Percentiles rank a stretch among this genome's conserved stretches.
phyloP scores from a whole-genome alignment of 495 filamentous ascomycete genomes.

The Barbatosphaeria neglecta region DNA sequence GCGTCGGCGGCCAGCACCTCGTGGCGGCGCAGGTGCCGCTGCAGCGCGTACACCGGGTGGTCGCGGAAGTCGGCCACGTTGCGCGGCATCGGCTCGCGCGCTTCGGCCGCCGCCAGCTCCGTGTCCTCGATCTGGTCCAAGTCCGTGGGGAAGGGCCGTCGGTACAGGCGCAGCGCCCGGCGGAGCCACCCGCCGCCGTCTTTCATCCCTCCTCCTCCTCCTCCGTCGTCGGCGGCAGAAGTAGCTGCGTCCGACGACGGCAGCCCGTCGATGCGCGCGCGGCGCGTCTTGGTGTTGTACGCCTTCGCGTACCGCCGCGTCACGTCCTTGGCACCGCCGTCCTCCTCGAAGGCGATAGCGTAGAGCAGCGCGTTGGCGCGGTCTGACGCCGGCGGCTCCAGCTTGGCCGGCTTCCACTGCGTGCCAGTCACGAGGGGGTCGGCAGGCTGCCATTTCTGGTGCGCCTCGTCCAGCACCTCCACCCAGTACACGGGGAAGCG shows the following conservation, averaged over 20 bases:
- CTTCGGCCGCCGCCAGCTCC: conserved; percentile 58
- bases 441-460: conserved; percentile 82
- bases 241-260: not conserved
- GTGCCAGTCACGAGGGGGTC: conserved; percentile 75
- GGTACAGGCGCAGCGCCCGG: conserved; percentile 47
- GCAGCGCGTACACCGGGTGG: conserved; percentile 81
- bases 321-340: conserved; percentile 65
- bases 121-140: conserved; percentile 72
- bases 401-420: conserved; percentile 52
- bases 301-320: conserved; percentile 68
- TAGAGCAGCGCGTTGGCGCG: conserved; percentile 64
- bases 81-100: conserved; percentile 74
- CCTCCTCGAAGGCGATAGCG: conserved; percentile 70
- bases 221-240: not conserved
- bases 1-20: conserved; percentile 65
- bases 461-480: conserved; percentile 71
- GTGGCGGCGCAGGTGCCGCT: conserved; percentile 74
- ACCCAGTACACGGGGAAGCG: conserved; percentile 84
- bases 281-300: conserved; percentile 81
- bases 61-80: conserved; percentile 88
- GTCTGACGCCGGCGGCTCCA: conserved; percentile 75
- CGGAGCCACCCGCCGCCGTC: conserved; percentile 63
- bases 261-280: conserved; percentile 53
- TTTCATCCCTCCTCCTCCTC: no score
- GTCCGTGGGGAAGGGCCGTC: conserved; percentile 42